Evolutionary conservation across 1,284 basidiomycete species (phyloP), one percentile per base, ranked within the genome.

Genomic region (Agroathelia rolfsii): DNA sequence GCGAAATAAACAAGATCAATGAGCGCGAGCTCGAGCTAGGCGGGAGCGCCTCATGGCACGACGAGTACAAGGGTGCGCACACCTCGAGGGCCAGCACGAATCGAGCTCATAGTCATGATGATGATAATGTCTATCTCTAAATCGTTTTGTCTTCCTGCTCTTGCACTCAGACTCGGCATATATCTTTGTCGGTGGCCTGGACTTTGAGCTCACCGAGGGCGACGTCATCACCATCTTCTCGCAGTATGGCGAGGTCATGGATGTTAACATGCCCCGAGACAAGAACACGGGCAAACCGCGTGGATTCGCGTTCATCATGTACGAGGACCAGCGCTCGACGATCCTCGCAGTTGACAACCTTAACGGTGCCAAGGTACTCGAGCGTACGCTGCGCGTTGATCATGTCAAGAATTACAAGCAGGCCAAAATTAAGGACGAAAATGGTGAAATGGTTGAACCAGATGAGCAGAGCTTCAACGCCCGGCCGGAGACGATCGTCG

Each of bases 281-380:
- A 89, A 90, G 52, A 69, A 81, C 41, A 92, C 90, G 0, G 86
- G 88, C 19, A 92, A 92, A 53, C 67, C 80, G 3, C 76, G 69
- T 46, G 95, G 95, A 0, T 99, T 98, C 52, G 93, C 78, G 3
- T 99, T 97, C 60, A 64, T 98, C 41, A 97, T 98, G 93, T 99
- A 97, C 57, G 88, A 95, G 59, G 92, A 99, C 60, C 95, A 99
- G 59, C 74, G 89, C 28, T 93, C 87, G 36, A 99, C 95, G 3
- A 61, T 97, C 32, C 69, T 99, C 23, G 95, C 95, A 4, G 94
- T 99, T 42, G 95, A 99, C 62, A 99, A 98, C 60, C 72, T 99
- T 56, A 97, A 96, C 51, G 95, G 95, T 20, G 84, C 90, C 24
- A 76, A 79, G 43, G 82, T 98, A 24, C 62, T 96, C 17, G 89